Percentiles rank a stretch among this genome's conserved stretches.
Evolutionary conservation across 768 basidiomycete species (phyloP).

Genomic region (Leccinum arenicola): DNA sequence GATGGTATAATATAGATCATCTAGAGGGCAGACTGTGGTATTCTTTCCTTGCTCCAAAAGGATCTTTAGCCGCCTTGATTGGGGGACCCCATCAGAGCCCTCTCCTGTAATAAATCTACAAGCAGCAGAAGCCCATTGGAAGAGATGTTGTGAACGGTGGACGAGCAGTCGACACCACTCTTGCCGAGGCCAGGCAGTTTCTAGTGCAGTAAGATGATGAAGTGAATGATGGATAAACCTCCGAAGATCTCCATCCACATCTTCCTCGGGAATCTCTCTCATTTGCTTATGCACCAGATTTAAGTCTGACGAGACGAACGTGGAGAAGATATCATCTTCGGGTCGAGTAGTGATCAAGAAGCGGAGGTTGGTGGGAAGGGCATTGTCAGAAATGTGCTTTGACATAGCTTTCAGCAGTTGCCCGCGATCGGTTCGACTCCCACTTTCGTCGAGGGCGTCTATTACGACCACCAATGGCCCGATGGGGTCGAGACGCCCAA

Average conservation of each 20-base stretch:
- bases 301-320: background rate
- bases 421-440: background rate
- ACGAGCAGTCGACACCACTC: background rate
- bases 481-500: background rate
- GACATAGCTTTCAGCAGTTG: background rate
- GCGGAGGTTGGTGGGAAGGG: background rate
- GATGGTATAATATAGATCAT: background rate
- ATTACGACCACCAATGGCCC: background rate
- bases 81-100: background rate
- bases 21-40: background rate
- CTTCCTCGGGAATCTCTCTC: background rate
- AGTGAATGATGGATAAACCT: background rate
- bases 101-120: background rate
- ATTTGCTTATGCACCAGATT: background rate
- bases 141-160: background rate
- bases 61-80: background rate
- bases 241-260: background rate
- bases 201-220: background rate
- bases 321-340: background rate
- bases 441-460: background rate
- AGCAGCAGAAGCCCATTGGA: background rate
- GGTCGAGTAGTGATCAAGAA: no score
- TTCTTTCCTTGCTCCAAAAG: background rate
- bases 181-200: background rate
- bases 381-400: background rate